A percentile compares a stretch with the other conserved stretches of the same genome.
phyloP scores from a whole-genome alignment of 495 filamentous ascomycete species.

The Podospora bellae-mahoneyi region DNA sequence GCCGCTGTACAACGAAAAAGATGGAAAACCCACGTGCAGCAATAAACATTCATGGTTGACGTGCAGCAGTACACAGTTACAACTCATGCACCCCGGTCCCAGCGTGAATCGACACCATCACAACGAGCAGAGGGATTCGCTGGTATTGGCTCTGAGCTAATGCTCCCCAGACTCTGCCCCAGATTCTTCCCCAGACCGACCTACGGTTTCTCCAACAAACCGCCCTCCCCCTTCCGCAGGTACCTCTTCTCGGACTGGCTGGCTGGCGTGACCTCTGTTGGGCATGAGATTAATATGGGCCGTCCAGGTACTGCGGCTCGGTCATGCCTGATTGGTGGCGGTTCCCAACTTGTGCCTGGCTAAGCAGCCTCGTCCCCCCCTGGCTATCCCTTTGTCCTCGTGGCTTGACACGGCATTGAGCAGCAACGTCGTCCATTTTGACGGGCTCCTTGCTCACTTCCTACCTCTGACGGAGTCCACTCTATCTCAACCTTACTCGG shows the following conservation, averaged over 20 bases:
- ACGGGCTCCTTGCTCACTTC: constrained; percentile 3
- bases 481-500: constrained; percentile 33
- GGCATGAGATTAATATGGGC: constrained; percentile 34
- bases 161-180: constrained; percentile 19
- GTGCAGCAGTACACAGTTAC: constrained; percentile 27
- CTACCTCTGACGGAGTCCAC: constrained; percentile 17
- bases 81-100: constrained; percentile 30
- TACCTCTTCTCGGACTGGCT: constrained; percentile 17
- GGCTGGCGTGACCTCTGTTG: constrained; percentile 31
- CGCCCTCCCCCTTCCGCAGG: constrained; percentile 16
- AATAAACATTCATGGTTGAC: constrained; percentile 25
- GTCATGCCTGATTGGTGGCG: constrained; percentile 29
- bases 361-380: constrained; percentile 27
- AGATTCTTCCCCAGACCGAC: constrained; percentile 10
- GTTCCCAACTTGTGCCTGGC: constrained; percentile 31
- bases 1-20: constrained; percentile 26
- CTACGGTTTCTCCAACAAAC: constrained; percentile 27
- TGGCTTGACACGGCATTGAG: constrained; percentile 37
- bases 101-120: constrained; percentile 32
- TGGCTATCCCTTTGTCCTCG: constrained; percentile 19
- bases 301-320: constrained; percentile 33
- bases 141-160: constrained; percentile 2
- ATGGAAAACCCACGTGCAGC: constrained; percentile 25
- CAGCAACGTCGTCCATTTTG: constrained; percentile 3
- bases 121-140: constrained; percentile 5